A percentile compares a stretch with the other conserved stretches of the same genome.
These are phyloP conservation scores for Cyberlindnera saturnus DNA, from an alignment of 805 yeast genomes.

Conservation along the genomic window DNA sequence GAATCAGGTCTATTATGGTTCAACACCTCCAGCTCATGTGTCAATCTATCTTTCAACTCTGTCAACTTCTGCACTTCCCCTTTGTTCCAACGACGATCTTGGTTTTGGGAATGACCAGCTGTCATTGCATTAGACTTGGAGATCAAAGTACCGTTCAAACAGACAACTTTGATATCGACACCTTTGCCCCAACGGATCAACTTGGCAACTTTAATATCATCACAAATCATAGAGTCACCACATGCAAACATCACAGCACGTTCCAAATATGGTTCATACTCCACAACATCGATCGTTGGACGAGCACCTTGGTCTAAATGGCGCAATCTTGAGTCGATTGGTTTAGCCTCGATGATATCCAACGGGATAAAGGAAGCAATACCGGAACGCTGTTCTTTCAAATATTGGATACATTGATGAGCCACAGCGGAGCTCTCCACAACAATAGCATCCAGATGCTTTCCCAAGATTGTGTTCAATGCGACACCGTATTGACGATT, in stretches of 20 bases:
- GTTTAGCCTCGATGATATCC: slow-evolving; percentile 59
- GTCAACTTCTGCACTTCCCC: slow-evolving; percentile 52
- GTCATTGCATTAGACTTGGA: slow-evolving; percentile 88
- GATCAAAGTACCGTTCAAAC: slow-evolving; percentile 79
- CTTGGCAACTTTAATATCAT: slow-evolving; percentile 61
- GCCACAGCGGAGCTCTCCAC: slow-evolving; percentile 72
- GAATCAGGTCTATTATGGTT: slow-evolving; percentile 45
- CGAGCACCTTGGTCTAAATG: slow-evolving; percentile 46
- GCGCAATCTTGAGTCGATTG: slow-evolving; percentile 50
- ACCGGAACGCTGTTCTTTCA: slow-evolving; percentile 84
- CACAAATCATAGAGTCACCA: slow-evolving; percentile 75
- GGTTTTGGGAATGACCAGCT: slow-evolving; percentile 64
- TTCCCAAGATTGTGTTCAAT: slow-evolving; percentile 71
- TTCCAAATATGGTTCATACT: slow-evolving; percentile 61
- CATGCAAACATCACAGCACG: slow-evolving; percentile 77
- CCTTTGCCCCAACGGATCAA: slow-evolving; percentile 61
- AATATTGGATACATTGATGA: slow-evolving; percentile 65
- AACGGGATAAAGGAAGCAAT: slow-evolving; percentile 84
- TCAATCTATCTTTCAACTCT: slow-evolving; percentile 43
- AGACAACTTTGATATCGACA: slow-evolving; percentile 60
- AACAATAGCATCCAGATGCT: slow-evolving; percentile 72
- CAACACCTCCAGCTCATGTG: slow-evolving; percentile 37
- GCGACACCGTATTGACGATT: slow-evolving; percentile 70
- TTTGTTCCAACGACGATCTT: slow-evolving; percentile 66
- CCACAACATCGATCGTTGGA: slow-evolving; percentile 71